Base-by-base conservation (phyloP, 2,329 filamentous ascomycete species). In the Cyphellophora europaea region DNA sequence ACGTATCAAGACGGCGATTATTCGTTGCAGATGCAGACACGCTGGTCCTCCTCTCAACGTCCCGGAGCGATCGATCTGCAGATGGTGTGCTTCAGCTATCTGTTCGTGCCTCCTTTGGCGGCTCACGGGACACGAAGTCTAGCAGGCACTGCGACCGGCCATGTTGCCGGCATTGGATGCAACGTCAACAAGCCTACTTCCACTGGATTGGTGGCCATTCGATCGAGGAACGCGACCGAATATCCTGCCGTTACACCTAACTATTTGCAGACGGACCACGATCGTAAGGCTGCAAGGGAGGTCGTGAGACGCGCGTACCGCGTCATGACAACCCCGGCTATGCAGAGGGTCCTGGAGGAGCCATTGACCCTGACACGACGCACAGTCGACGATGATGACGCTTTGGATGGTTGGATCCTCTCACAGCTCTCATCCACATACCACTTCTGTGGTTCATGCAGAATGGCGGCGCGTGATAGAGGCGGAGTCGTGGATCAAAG, bases 181-280 rank as follows among this genome's bases (percentile, higher is more conserved):
- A 43, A 43, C 18, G 25, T 43, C 19, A 43, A 43, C 30, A 42
- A 43, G 32, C 38, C 41, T 15, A 43, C 38, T 18, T 44, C 42
- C 12, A 16, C 37, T 18, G 42, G 42, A 21, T 32, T 14, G 12
- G 41, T 41, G 19, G 21, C 23, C 21, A 44, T 44, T 30, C 30
- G 23, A 12, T 45, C 41, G 15, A 32, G 5, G 14, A 33, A 45
- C 28, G 19, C 42, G 16, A 33, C 16, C 12, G 33, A 36, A 18
- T 29, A 30, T 28, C 42, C 42, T 15, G 15, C 12, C 27, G 35
- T 44, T n/a, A 33, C 28, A 27, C 41, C 41, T 21, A 34, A 31
- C 30, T 43, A 40, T 40, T 16, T 40, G 29, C 19, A 36, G 19
- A 29, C 33, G 6, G 12, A 6, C 6, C 33, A 35, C 18, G 33